Base-by-base conservation (phyloP, 2,329 filamentous ascomycete species). In the Didymella sp. region DNA sequence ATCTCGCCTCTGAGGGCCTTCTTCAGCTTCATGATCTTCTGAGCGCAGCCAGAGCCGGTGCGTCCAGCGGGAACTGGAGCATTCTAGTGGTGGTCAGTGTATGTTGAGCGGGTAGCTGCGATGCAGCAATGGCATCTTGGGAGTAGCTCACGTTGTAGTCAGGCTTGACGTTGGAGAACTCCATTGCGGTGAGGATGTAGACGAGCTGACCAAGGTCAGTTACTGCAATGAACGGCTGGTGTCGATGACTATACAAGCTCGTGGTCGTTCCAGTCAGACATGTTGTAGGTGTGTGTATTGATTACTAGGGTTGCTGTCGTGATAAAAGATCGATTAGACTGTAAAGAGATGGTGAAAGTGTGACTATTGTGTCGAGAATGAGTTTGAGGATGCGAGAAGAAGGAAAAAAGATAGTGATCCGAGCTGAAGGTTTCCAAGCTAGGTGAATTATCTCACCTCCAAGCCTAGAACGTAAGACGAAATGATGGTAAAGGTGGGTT, bases 211-310 rank as follows among this genome's bases (percentile, higher is more conserved):
- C 1, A 30, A 12, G 25, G 31, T 56, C 40, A 62, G 50, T 38
- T n/a, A 22, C 4, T 24, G 19, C 9, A n/a, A n/a, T 30, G 5
- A 3, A 7, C 12, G 15, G 17, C 25, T 13, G 13, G 7, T 12
- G 13, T 4, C 6, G 17, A 21, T 24, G 13, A n/a, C 54, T 47
- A 3, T 55, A 65, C 66, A 6, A 62, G 49, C 35, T 70, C 56
- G 6, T 43, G 53, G 12, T 68, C 62, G 1, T 57, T 61, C 67
- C 64, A 70, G 52, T 57, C 49, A 9, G 55, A 56, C 55, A 58
- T 61, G 22, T 1, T 61, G 1, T 61, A 21, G 13, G 22, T 19
- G 44, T 27, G 12, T 8, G 31, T 37, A 12, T 19, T n/a, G 1
- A 9, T 19, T 19, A 13, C 6, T 21, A 6, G 19, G 12, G 21